Base-by-base conservation (phyloP, 768 basidiomycete species). In the Fistulinella prunicolor region DNA sequence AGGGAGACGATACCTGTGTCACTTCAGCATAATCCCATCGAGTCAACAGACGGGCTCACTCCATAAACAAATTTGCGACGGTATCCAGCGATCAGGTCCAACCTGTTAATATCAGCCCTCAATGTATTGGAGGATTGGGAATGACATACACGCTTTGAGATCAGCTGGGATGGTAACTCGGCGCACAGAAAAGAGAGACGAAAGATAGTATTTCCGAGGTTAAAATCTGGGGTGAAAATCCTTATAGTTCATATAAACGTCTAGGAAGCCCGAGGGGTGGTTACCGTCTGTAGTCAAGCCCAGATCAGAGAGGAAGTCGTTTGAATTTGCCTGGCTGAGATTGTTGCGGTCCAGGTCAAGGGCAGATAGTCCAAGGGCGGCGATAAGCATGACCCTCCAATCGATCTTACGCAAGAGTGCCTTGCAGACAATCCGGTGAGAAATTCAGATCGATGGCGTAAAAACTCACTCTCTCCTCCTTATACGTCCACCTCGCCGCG, bases 71-170 rank as follows among this genome's bases (percentile, higher is more conserved):
- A 82, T 79, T 59, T 82, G 80, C 1, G 70, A 73, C 6, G 81
- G 79, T 61, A 82, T 81, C 81, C 79, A 83, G 21, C 78, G 73
- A 61, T 85, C 82, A 3, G 82, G 81, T 3, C 83, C 82, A 32
- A 81, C 52, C 76, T 79, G 20, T 35, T 42, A 23, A 17, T 14
- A 23, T 45, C 40, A 55, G 17, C 13, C 13, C 7, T 14, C 30
- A 14, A 14, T 28, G 17, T 8, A 34, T 2, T 12, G 14, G 16
- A 5, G 6, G 2, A 44, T 9, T 20, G 20, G 13, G 9, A 37
- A 12, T 14, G 2, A 59, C 71, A 39, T 36, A 82, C 74, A 12
- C 75, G 70, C 62, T 85, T 85, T 1, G 80, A 82, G 35, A 84
- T 64, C 13, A 84, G 65, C 47, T 83, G 82, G 10, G 82, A 83